Base-by-base conservation (phyloP, 176 grass and related monocot genomes). In the Dendrocalamus sinicus region DNA sequence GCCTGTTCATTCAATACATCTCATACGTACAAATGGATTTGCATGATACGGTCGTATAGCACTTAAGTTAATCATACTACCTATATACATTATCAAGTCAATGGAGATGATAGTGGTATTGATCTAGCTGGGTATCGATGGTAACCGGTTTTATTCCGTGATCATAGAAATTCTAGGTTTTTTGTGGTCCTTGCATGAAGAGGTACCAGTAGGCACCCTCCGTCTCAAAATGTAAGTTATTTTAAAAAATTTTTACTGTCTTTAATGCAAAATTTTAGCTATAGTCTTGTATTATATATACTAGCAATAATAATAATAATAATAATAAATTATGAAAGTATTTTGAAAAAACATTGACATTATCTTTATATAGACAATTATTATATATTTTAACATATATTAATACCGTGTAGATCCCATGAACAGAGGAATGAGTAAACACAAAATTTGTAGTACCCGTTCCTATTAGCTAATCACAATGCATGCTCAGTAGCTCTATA, bases 241-340 rank as follows among this genome's bases (percentile, higher is more conserved):
- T 17, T 7, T 5, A 1, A 20, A 3, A 5, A 8, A 1, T 10
- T n/a, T 59, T 59, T 3, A n/a, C 2, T 2, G 20, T 9, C 0
- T 57, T 1, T 9, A 22, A 22, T 22, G 19, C 0, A 22, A 22
- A 7, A 3, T 2, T 22, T 57, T 57, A 19, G 7, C 54, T 57
- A 22, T 22, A 1, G 2, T 57, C 8, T 3, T 57, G 50, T 9
- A 22, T 20, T 8, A 57, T 3, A 22, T 55, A 57, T 57, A 22
- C 2, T 57, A 57, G 19, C 7, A 57, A 57, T 9, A 20, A 8
- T 5, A 39, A 39, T 5, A 39, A 39, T 5, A 39, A 39, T 5
- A 39, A 32, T 32, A 32, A 32, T 32, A 30, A 2, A 32, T 32
- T 32, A 39, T 39, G 37, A 39, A 39, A 39, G 3, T 5, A 39